Evolutionary conservation across 2,329 filamentous ascomycete species (phyloP), one percentile per base, ranked within the genome.

Genomic region (Alternaria incomplexa): DNA sequence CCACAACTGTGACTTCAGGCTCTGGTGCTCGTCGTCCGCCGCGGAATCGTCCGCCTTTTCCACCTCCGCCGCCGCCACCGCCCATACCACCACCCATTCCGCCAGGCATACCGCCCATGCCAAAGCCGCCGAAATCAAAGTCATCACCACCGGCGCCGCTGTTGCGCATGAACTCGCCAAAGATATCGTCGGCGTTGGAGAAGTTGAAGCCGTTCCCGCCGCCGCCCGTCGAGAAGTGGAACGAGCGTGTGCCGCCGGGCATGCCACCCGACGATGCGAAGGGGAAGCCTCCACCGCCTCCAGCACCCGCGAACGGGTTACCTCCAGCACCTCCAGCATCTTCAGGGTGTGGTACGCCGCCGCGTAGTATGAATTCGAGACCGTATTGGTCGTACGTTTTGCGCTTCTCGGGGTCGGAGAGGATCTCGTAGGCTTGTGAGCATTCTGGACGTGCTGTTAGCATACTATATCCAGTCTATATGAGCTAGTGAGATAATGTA

Each of bases 371-470:
- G 83, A 95, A 97, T 74, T 98, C 96, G 65, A 98, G 90, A 66
- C 96, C 96, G 81, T 90, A 97, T 78, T 95, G 90, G 79, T 99
- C 96, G 80, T 99, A 99, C 45, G 90, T 90, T 81, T 97, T 96
- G 75, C 96, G 91, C 83, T 98, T 99, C 79, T 98, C 94, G 63
- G 95, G 94, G 75, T 99, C 96, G 65, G 93, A 97, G 4, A 99
- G 89, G 72, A 99, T 97, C 83, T 99, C 96, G 84, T 97, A 99
- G 61, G 96, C 96, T 83, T 98, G 94, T 1, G 93, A 97, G 68
- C 93, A 92, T 80, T 98, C 96, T 88, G 66, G 45, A 50, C 1
- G n/a, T 36, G 6, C 30, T 23, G 44, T 78, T 56, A 77, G 70
- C 56, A 63, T 61, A 1, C 32, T 36, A 10, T 6, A 22, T 22